A percentile compares a stretch with the other conserved stretches of the same genome.
These are phyloP conservation scores for Schizochytrium sp. DNA, from an alignment of 108 stramenopile genomes.

Conservation along the genomic window DNA sequence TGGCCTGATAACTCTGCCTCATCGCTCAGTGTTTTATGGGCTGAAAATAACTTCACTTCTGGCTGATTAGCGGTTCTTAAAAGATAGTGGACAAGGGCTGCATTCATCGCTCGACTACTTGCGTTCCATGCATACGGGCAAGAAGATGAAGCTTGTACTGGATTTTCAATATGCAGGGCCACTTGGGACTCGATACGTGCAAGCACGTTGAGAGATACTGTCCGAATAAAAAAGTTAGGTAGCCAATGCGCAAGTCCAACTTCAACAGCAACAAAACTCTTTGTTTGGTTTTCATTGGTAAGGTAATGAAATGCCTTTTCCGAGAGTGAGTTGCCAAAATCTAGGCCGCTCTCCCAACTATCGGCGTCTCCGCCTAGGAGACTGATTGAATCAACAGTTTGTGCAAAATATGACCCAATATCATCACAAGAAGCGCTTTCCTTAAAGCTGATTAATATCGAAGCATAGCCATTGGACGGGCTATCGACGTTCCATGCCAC, in stretches of 20 bases:
- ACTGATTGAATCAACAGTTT: neutral
- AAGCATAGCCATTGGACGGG: constrained; percentile 3
- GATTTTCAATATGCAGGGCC: neutral
- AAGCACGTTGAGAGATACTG: constrained; percentile 19
- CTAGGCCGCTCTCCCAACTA: neutral
- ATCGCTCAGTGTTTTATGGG: neutral
- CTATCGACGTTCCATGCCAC: constrained; percentile 36
- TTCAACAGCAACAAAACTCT: neutral
- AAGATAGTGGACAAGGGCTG: constrained; percentile 23
- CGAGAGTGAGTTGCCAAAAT: constrained; percentile 8
- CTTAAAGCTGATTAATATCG: neutral
- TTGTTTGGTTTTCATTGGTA: neutral
- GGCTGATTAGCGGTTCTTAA: neutral
- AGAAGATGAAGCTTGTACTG: neutral
- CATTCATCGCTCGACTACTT: constrained; percentile 16
- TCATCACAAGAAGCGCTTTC: neutral
- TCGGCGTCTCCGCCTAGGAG: neutral
- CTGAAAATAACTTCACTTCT: constrained; percentile 2
- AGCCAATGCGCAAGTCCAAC: neutral
- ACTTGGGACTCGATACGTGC: neutral
- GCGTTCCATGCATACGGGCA: constrained; percentile 38
- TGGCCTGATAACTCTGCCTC: neutral
- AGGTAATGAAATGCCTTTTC: constrained; percentile 22
- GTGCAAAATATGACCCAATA: neutral
- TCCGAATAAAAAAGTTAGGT: constrained; percentile 42